Percentiles rank a stretch among this genome's conserved stretches.
These are phyloP conservation scores for Babesia caballi DNA, from an alignment of 169 alveolate species.

Conservation along the genomic window DNA sequence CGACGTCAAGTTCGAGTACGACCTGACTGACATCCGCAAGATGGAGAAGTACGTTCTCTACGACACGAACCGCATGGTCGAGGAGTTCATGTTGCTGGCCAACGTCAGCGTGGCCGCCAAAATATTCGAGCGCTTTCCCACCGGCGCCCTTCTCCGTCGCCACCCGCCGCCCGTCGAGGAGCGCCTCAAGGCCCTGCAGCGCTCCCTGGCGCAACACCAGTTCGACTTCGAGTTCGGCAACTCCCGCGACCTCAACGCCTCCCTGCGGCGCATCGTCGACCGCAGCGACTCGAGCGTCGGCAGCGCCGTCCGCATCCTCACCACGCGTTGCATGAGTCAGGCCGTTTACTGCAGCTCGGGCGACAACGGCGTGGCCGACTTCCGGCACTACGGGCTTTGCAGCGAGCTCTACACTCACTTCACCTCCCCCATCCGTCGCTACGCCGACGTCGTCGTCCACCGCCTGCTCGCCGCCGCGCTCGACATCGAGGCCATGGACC, in stretches of 20 bases:
- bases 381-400: slow-evolving; percentile 95
- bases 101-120: slow-evolving; percentile 95
- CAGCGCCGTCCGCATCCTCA: slow-evolving; percentile 85
- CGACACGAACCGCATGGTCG: slow-evolving; percentile 82
- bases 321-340: slow-evolving; percentile 94
- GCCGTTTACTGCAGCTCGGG: slow-evolving; percentile 53
- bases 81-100: slow-evolving; percentile 99
- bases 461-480: slow-evolving; percentile 84
- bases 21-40: slow-evolving; percentile 73
- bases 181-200: slow-evolving; percentile 86
- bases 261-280: slow-evolving; percentile 83
- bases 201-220: slow-evolving; percentile 66
- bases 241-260: slow-evolving; percentile 85
- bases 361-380: slow-evolving; percentile 21
- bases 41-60: slow-evolving; percentile 71
- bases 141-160: slow-evolving; percentile 88
- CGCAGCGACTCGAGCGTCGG: slow-evolving; percentile 83
- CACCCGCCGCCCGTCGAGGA: slow-evolving; percentile 95
- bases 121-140: slow-evolving; percentile 85
- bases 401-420: slow-evolving; percentile 98
- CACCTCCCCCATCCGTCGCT: slow-evolving; percentile 99
- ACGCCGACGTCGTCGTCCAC: slow-evolving; percentile 96
- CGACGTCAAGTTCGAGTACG: slow-evolving; percentile 86
- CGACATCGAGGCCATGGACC: slow-evolving; percentile 61
- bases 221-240: slow-evolving; percentile 71